Conservation (phyloP, 495 filamentous ascomycete species). For the Aspergillus homomorphus region DNA sequence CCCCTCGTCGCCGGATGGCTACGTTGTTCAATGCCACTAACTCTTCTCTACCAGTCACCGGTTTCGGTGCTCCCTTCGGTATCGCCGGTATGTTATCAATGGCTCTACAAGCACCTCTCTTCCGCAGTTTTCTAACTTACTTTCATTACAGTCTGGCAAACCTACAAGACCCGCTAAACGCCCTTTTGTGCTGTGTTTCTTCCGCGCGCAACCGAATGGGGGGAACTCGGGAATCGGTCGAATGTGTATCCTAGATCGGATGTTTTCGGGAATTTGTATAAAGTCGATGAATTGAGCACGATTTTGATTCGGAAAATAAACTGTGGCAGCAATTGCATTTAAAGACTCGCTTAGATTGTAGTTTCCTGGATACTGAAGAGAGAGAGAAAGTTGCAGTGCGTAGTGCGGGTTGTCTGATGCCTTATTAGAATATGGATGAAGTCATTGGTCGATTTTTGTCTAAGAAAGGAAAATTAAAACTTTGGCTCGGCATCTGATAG, state of each 20-base stretch:
- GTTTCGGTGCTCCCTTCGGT: constrained; percentile 77
- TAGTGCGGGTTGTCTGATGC: constrained; percentile 14
- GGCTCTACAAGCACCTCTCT: neutral
- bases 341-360: constrained; percentile 18
- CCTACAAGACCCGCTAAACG: constrained; percentile 60
- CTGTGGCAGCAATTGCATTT: neutral
- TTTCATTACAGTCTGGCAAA: constrained; percentile 71
- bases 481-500: constrained; percentile 34
- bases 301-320: constrained; percentile 17
- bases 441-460: constrained; percentile 46
- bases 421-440: constrained; percentile 46
- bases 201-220: constrained; percentile 21
- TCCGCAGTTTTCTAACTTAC: constrained; percentile 25
- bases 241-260: constrained; percentile 24
- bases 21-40: constrained; percentile 29
- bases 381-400: constrained; percentile 7
- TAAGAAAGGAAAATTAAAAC: constrained; percentile 42
- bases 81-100: constrained; percentile 66
- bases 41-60: constrained; percentile 49
- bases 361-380: neutral
- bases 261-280: constrained; percentile 40
- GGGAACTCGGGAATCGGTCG: constrained; percentile 21
- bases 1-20: constrained; percentile 14
- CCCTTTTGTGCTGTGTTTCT: constrained; percentile 14
- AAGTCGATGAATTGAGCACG: constrained; percentile 41